Percentiles rank a stretch among this genome's conserved stretches.
These are phyloP conservation scores for Penicillium capsulatum DNA, from an alignment of 2,329 filamentous ascomycete species.

Conservation along the genomic window DNA sequence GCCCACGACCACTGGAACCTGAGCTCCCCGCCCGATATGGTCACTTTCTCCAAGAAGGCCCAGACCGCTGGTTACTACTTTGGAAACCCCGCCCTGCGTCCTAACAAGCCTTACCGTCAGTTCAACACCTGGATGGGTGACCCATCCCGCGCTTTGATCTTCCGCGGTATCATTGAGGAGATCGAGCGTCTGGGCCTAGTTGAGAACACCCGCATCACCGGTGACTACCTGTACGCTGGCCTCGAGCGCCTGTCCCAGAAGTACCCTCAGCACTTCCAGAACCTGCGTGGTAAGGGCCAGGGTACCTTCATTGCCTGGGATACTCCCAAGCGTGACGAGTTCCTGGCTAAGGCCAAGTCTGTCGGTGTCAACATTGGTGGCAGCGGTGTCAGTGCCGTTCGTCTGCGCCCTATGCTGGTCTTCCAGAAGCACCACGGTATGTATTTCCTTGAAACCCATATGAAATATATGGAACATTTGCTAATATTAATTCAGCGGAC, in stretches of 20 bases:
- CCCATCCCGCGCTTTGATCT: slow-evolving; percentile 76
- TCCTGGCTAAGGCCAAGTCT: slow-evolving; percentile 72
- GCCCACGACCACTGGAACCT: slow-evolving; percentile 94
- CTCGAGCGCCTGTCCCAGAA: slow-evolving; percentile 63
- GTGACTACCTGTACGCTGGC: slow-evolving; percentile 70
- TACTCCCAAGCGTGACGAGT: slow-evolving; percentile 71
- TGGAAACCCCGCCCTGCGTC: slow-evolving; percentile 70
- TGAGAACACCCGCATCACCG: slow-evolving; percentile 69
- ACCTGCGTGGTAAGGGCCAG: slow-evolving; percentile 80
- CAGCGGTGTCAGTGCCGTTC: slow-evolving; percentile 68
- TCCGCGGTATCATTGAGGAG: slow-evolving; percentile 80
- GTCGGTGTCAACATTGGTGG: slow-evolving; percentile 86
- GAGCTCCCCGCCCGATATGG: slow-evolving; percentile 76
- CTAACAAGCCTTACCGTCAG: slow-evolving; percentile 91
- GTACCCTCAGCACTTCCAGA: slow-evolving; percentile 73
- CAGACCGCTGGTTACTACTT: slow-evolving; percentile 93
- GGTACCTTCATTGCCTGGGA: slow-evolving; percentile 95
- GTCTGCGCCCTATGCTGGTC: slow-evolving; percentile 83
- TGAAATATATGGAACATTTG: too few species aligned
- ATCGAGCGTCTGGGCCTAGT: slow-evolving; percentile 67
- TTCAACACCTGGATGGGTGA: slow-evolving; percentile 99
- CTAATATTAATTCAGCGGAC: slow-evolving; percentile 22
- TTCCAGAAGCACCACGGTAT: slow-evolving; percentile 79
- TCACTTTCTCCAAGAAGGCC: slow-evolving; percentile 93
- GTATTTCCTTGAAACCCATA: too few species aligned